Conservation (phyloP, 306 rosid species). For the Vicia villosa region DNA sequence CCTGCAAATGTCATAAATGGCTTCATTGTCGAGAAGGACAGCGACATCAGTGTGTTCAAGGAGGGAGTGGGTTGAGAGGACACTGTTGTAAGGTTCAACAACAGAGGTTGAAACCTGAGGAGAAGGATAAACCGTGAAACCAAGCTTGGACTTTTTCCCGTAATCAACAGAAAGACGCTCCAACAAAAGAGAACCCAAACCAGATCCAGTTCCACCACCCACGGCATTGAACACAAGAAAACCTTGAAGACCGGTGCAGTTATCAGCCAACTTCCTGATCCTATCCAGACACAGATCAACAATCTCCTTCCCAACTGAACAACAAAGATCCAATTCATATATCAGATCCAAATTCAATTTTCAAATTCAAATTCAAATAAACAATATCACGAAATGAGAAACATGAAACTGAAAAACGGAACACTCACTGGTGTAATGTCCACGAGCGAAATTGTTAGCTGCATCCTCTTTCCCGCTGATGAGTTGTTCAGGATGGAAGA, state of each 20-base stretch:
- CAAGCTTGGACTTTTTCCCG: conserved; percentile 78
- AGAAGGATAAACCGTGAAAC: conserved; percentile 86
- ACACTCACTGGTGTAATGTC: conserved; percentile 69
- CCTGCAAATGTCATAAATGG: conserved; percentile 85
- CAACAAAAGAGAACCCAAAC: conserved; percentile 74
- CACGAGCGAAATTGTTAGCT: conserved; percentile 90
- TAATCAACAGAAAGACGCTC: conserved; percentile 89
- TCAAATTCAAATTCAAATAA: not conserved
- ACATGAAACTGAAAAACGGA: not conserved
- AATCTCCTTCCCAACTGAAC: conserved; percentile 77
- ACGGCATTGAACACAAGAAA: conserved; percentile 90
- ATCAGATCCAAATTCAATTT: not conserved
- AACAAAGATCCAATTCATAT: not conserved
- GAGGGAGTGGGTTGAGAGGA: conserved; percentile 87
- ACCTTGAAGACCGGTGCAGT: conserved; percentile 89
- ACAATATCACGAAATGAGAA: not conserved
- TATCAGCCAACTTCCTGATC: conserved; percentile 78
- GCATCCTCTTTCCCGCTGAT: conserved; percentile 94
- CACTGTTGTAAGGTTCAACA: conserved; percentile 90
- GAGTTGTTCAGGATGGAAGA: conserved; percentile 92
- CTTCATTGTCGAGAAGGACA: conserved; percentile 79
- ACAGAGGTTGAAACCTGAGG: conserved; percentile 91
- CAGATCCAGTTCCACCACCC: conserved; percentile 91
- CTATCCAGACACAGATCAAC: conserved; percentile 93
- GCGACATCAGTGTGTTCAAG: conserved; percentile 87